Percentiles rank a stretch among this genome's conserved stretches.
Conservation (phyloP, 345 rosid species). For the Turnera subulata region DNA sequence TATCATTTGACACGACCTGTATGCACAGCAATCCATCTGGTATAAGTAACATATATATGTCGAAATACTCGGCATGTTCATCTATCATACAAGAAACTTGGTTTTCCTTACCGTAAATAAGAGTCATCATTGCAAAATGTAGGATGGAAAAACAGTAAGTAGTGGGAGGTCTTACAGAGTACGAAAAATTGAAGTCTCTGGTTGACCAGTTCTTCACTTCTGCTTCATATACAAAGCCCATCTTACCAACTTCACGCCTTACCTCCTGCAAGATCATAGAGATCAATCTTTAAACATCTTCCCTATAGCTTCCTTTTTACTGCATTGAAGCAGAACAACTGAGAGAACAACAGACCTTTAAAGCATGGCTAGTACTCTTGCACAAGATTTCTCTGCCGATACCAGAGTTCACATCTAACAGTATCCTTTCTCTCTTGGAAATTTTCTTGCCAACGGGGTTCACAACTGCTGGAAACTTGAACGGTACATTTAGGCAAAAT, state of each 20-base stretch:
- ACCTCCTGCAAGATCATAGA: constrained; percentile 18
- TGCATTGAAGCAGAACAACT: background rate
- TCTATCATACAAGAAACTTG: too few relatives aligned
- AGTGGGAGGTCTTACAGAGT: constrained; percentile 14
- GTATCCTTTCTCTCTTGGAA: constrained; percentile 22
- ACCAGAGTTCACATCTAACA: constrained; percentile 24
- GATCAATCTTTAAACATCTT: background rate
- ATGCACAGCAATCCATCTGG: constrained; percentile 4
- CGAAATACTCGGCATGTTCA: background rate
- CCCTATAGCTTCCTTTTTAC: background rate
- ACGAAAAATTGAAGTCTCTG: constrained; percentile 24
- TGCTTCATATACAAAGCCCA: constrained; percentile 23
- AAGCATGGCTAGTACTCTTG: constrained; percentile 21
- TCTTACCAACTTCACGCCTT: constrained; percentile 23
- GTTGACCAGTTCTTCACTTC: constrained; percentile 26
- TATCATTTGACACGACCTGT: constrained; percentile 10
- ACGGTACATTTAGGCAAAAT: constrained; percentile 26
- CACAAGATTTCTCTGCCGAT: constrained; percentile 15
- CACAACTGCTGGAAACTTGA: constrained; percentile 24
- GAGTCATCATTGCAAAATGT: too few relatives aligned
- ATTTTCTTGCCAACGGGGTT: constrained; percentile 13
- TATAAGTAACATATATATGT: background rate
- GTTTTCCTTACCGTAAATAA: too few relatives aligned
- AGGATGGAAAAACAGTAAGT: background rate
- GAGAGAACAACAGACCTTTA: constrained; percentile 15